A percentile compares a stretch with the other conserved stretches of the same genome.
Evolutionary conservation across 306 rosid genomes (phyloP).

Genomic region (Spatholobus suberectus): DNA sequence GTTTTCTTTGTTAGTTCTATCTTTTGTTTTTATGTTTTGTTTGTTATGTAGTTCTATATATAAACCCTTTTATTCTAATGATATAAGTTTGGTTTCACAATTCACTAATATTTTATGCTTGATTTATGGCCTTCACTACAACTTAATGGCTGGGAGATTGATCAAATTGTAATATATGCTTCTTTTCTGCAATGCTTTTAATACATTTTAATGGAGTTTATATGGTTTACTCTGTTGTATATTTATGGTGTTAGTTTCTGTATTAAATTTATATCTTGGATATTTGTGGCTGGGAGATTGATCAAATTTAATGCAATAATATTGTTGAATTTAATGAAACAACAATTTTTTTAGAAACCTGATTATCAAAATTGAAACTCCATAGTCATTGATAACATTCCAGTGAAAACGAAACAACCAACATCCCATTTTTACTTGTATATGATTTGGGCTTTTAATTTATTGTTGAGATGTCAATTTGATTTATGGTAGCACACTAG

Average conservation of each 20-base stretch:
- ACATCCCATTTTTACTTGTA: slow-evolving; percentile 2
- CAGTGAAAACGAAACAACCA: slow-evolving; percentile 1
- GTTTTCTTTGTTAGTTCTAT: too few species aligned
- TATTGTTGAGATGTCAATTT: too few species aligned
- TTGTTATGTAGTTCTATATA: too few species aligned
- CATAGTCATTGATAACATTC: neutral
- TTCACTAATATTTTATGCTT: slow-evolving; percentile 76
- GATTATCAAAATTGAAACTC: slow-evolving; percentile 10
- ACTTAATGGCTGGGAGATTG: slow-evolving; percentile 98
- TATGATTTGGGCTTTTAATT: neutral
- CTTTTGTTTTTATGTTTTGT: too few species aligned
- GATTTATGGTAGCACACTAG: too few species aligned
- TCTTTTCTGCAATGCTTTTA: slow-evolving; percentile 30
- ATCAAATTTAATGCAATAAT: too few species aligned
- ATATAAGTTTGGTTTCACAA: too few species aligned
- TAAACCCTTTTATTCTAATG: too few species aligned
- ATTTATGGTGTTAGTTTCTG: slow-evolving; percentile 17
- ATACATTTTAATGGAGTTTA: slow-evolving; percentile 23
- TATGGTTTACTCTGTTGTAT: neutral
- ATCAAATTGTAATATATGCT: slow-evolving; percentile 67
- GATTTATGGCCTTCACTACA: slow-evolving; percentile 89
- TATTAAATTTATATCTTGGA: neutral
- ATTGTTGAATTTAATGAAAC: neutral
- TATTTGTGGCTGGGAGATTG: too few species aligned
- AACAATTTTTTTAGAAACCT: neutral